These are phyloP conservation scores for Globisporangium uncinulatum DNA, from an alignment of 352 stramenopile genomes.

Conservation along the genomic window DNA sequence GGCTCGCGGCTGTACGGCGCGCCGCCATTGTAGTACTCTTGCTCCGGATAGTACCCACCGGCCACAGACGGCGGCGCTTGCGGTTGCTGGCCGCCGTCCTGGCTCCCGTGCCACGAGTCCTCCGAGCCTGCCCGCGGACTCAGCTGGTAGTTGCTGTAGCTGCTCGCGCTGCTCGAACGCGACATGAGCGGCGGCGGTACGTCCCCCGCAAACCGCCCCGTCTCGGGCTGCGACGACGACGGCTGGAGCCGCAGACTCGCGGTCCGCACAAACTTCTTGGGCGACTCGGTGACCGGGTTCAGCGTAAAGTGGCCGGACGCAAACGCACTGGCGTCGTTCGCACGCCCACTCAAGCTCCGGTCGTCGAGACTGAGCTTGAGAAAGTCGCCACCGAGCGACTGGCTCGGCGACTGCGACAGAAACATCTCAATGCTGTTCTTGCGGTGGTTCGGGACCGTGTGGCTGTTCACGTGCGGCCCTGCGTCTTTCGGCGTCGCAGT, in stretches of 20 bases:
- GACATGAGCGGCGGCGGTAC: slow-evolving; percentile 31
- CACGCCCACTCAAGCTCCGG: slow-evolving; percentile 35
- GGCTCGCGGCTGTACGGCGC: slow-evolving; percentile 4
- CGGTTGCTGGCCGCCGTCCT: slow-evolving; percentile 25
- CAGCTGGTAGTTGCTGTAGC: slow-evolving; percentile 32
- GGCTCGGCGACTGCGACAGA: slow-evolving; percentile 75
- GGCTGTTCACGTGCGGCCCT: neutral
- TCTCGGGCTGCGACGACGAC: slow-evolving; percentile 14
- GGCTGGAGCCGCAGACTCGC: slow-evolving; percentile 14
- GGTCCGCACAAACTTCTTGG: slow-evolving; percentile 27
- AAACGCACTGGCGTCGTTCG: slow-evolving; percentile 23
- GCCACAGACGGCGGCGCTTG: neutral
- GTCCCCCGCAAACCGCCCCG: slow-evolving; percentile 12
- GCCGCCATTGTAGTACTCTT: slow-evolving; percentile 35
- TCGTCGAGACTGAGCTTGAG: slow-evolving; percentile 72
- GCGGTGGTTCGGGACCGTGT: slow-evolving; percentile 31
- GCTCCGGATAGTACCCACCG: slow-evolving; percentile 32
- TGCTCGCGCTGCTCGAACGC: slow-evolving; percentile 28
- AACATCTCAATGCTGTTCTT: slow-evolving; percentile 90
- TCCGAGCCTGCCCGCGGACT: slow-evolving; percentile 42
- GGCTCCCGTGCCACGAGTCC: slow-evolving; percentile 46
- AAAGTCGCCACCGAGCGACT: slow-evolving; percentile 72
- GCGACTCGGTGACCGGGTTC: slow-evolving; percentile 35
- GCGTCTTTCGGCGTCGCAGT: neutral
- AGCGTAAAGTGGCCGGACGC: slow-evolving; percentile 44